phyloP scores from a whole-genome alignment of 768 basidiomycete species.

The Lentinula lateritia region DNA sequence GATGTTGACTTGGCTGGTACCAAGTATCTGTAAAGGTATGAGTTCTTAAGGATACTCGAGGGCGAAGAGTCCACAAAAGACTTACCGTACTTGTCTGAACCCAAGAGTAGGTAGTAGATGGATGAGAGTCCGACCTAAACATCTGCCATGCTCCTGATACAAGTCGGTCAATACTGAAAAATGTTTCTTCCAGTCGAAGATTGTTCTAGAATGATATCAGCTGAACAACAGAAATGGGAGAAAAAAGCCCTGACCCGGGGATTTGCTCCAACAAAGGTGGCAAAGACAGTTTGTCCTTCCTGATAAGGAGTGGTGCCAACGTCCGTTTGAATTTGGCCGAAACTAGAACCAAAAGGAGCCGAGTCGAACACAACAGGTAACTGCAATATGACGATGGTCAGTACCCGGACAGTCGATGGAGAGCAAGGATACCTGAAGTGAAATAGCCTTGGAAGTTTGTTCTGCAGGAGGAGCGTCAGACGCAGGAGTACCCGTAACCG shows the following conservation, averaged over 20 bases:
- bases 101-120: slow-evolving; percentile 70
- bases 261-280: slow-evolving; percentile 70
- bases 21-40: slow-evolving; percentile 36
- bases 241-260: slow-evolving; percentile 49
- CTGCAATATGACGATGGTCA: slow-evolving; percentile 25
- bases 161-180: slow-evolving; percentile 59
- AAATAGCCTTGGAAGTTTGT: slow-evolving; percentile 61
- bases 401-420: background rate
- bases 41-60: background rate
- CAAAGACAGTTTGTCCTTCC: slow-evolving; percentile 53
- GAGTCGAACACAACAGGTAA: slow-evolving; percentile 58
- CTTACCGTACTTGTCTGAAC: slow-evolving; percentile 47
- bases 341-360: slow-evolving; percentile 47
- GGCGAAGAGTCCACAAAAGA: slow-evolving; percentile 4
- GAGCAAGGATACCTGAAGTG: slow-evolving; percentile 44
- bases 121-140: slow-evolving; percentile 72
- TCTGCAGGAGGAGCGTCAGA: slow-evolving; percentile 63
- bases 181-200: slow-evolving; percentile 66
- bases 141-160: slow-evolving; percentile 45
- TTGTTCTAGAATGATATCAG: slow-evolving; percentile 50
- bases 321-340: slow-evolving; percentile 58
- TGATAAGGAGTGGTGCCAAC: slow-evolving; percentile 46
- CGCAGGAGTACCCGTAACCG: slow-evolving; percentile 34
- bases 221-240: background rate
- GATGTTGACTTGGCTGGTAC: slow-evolving; percentile 59